Base-by-base conservation (phyloP, 441 rosid species). In the Bocquillonia castaneifolia region DNA sequence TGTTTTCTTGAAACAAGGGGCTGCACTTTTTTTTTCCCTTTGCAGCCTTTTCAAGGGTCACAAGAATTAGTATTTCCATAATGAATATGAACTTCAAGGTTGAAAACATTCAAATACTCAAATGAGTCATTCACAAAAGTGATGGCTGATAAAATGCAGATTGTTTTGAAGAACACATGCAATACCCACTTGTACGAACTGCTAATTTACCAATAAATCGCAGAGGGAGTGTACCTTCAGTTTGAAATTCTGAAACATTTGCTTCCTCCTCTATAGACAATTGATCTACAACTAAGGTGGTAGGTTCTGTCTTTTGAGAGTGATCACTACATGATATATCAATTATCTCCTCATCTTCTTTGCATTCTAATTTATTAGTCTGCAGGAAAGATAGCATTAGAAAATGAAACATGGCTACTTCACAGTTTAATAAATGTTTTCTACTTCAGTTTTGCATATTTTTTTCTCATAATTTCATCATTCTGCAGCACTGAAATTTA, bases 161-260 rank as follows among this genome's bases (percentile, higher is more conserved):
- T 7, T 6, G 3, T 15, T 17, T 8, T 32, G 37, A 5, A 22
- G 17, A 44, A 28, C 13, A 13, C 47, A 65, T 8, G 48, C 6
- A 23, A 69, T 10, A 9, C 23, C 18, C 42, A 13, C 47, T 45
- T 44, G 13, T 5, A 37, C 25, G 42, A 29, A 18, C 36, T 28
- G 28, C 12, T 26, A 53, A 23, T 13, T 28, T 25, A 12, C 28
- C 18, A 60, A 39, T 26, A 10, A 44, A 36, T 32, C 25, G 57
- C 29, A 13, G 31, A 34, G 25, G 60, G 23, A 56, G 31, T 10
- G 70, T 79, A 93, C 97, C 94, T 87, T 68, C 80, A 75, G 66
- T 74, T 71, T 36, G 74, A 74, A 71, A 42, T 66, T 77, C 75
- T 10, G 73, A 73, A 61, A 72, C 74, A 25, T 76, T 75, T 67